Percentiles rank a stretch among this genome's conserved stretches.
These are phyloP conservation scores for Echinochloa phyllopogon DNA, from an alignment of 176 grass and related monocot genomes.

Conservation along the genomic window DNA sequence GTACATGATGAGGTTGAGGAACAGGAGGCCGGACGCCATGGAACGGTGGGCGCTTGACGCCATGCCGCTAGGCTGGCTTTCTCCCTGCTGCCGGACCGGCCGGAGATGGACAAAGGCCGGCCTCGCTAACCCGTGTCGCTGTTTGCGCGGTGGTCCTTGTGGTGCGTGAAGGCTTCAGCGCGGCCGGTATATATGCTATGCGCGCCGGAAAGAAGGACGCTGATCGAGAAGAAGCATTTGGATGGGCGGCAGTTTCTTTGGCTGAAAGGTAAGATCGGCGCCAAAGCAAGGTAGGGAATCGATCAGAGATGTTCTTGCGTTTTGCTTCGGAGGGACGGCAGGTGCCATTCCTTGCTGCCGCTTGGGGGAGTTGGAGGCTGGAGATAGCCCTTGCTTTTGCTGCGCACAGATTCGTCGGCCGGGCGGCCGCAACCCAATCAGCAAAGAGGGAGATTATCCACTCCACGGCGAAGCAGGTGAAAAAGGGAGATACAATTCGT, in stretches of 20 bases:
- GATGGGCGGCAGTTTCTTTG: neutral
- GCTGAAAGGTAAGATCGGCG: neutral
- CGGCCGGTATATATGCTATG: constrained; percentile 2
- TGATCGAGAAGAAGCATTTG: neutral
- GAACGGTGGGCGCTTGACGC: constrained; percentile 39
- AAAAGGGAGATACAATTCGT: no score
- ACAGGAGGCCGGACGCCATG: constrained; percentile 59
- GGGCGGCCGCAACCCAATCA: neutral
- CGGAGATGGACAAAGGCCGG: neutral
- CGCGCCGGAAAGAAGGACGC: neutral
- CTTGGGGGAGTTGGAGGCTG: neutral
- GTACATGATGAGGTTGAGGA: constrained; percentile 94
- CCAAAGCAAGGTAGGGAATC: neutral
- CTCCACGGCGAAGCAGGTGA: neutral
- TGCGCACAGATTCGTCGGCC: neutral
- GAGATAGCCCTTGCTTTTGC: constrained; percentile 16
- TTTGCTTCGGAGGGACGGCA: constrained; percentile 14
- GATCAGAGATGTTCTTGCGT: neutral
- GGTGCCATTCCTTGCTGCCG: constrained; percentile 31
- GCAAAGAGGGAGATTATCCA: neutral
- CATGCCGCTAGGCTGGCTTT: constrained; percentile 47
- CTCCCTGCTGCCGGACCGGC: neutral
- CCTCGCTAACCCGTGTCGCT: neutral
- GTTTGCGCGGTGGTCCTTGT: neutral
- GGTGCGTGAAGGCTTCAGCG: neutral